Percentiles rank a stretch among this genome's conserved stretches.
phyloP scores from a whole-genome alignment of 192 early-diverging fungal species.

The Chytriomyces sp. region DNA sequence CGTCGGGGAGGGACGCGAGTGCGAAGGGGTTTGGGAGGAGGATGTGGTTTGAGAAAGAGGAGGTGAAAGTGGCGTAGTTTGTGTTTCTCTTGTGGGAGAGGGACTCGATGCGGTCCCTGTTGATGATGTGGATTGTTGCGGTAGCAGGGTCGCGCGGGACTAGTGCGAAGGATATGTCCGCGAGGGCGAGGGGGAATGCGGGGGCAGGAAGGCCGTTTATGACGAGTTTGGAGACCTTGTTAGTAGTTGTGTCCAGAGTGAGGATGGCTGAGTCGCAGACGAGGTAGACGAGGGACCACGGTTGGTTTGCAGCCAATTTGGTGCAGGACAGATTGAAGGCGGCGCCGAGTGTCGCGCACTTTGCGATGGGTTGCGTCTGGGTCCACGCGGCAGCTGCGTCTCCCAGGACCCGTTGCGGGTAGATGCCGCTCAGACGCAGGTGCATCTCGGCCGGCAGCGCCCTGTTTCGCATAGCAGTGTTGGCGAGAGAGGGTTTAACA shows the following conservation, averaged over 20 bases:
- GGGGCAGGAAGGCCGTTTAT: not conserved
- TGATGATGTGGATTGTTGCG: slow-evolving; percentile 3
- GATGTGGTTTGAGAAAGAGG: not conserved
- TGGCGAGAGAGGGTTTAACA: not conserved
- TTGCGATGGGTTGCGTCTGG: not conserved
- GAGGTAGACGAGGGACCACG: slow-evolving; percentile 15
- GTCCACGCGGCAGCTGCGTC: not conserved
- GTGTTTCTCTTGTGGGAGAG: slow-evolving; percentile 3
- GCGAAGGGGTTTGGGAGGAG: too few relatives aligned
- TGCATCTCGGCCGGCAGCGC: not conserved
- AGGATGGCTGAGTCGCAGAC: slow-evolving; percentile 11
- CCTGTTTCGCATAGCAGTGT: not conserved
- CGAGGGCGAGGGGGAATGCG: not conserved
- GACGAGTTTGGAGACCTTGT: not conserved
- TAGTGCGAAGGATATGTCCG: not conserved
- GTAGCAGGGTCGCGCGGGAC: not conserved
- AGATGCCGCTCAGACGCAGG: slow-evolving; percentile 9
- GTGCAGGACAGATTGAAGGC: slow-evolving; percentile 2
- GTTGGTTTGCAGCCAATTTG: not conserved
- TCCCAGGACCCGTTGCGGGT: not conserved
- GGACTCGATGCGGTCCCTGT: slow-evolving; percentile 12
- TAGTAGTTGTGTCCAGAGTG: not conserved
- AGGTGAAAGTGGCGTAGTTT: not conserved
- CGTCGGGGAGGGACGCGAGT: not conserved
- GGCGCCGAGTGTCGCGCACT: not conserved